Conservation (phyloP, 768 basidiomycete species). For the Pholiota microspora region DNA sequence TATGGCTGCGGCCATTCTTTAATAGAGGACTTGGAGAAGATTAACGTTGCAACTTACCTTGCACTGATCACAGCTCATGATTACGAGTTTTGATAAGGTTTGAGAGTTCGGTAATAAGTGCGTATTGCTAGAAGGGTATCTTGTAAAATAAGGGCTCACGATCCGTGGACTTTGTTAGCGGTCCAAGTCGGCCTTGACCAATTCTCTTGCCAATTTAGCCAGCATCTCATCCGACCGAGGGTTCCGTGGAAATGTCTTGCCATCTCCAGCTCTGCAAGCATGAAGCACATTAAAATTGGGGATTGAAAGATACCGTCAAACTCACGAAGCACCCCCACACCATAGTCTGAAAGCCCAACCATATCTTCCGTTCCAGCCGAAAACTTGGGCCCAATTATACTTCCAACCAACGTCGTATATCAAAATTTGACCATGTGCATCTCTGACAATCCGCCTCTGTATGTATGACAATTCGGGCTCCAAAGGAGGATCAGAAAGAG, state of each 20-base stretch:
- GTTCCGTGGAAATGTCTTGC: constrained; percentile 65
- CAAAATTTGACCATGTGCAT: constrained; percentile 57
- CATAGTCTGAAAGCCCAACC: constrained; percentile 54
- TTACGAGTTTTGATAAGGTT: not conserved
- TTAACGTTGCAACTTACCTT: not conserved
- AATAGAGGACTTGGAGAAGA: not conserved
- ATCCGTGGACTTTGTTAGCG: constrained; percentile 22
- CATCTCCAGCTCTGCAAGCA: constrained; percentile 56
- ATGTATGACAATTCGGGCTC: constrained; percentile 67
- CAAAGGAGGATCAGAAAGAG: constrained; percentile 64
- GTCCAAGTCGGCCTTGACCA: constrained; percentile 57
- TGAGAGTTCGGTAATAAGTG: not conserved
- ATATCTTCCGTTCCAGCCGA: constrained; percentile 53
- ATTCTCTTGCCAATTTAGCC: constrained; percentile 57
- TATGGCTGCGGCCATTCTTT: not conserved
- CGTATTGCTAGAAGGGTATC: not conserved
- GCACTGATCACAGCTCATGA: not conserved
- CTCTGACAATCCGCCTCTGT: constrained; percentile 65
- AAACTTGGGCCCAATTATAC: constrained; percentile 65
- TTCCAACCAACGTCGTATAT: constrained; percentile 76
- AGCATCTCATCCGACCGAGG: constrained; percentile 66
- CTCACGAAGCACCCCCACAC: constrained; percentile 67
- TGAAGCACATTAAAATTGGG: constrained; percentile 1
- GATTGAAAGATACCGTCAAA: constrained; percentile 9
- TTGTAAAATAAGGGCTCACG: not conserved